Base-by-base conservation (phyloP, 2,329 filamentous ascomycete genomes). In the Paraphoma sp. region DNA sequence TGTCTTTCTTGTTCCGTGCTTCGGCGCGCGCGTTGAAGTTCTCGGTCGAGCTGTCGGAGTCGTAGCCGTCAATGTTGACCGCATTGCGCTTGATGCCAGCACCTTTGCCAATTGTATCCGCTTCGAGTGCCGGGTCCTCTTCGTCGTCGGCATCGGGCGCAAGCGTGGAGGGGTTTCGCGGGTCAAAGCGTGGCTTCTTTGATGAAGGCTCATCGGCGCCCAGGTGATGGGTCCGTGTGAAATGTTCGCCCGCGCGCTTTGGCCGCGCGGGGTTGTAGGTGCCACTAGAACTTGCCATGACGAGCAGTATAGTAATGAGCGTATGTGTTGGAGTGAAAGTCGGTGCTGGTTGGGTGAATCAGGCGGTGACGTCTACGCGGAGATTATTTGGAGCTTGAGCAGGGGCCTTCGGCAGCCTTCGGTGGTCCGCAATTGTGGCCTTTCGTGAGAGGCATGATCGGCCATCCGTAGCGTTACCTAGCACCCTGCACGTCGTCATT, bases 21-120 rank as follows among this genome's bases (percentile, higher is more conserved):
- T 88, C 87, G 6, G 90, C 89, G 49, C 91, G 86, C 31, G 85
- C 85, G 65, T 95, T 86, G 75, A 97, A 96, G 44, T 91, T 93
- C 72, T 98, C 95, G 63, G 96, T 94, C 50, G 94, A 96, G 54
- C 85, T 87, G 77, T 99, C 95, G 9, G 90, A 95, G 67, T 98
- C 94, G 79, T 98, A 99, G 48, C 95, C 95, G 71, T 98, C 95
- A 41, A 99, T 87, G 71, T 98, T 97, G 53, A 99, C 91, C 0
- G 94, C 95, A 65, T 94, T 94, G 60, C 95, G 91, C 76, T 97
- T 97, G 0, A 92, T 91, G 41, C 86, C 84, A 1, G 86, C 86
- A 16, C 87, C 84, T 50, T 84, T 85, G 14, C 93, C 93, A 63
- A 98, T 97, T 40, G 97, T 93, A 72, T 98, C 95, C 18, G 93